Base-by-base conservation (phyloP, 495 filamentous ascomycete species). In the Penicillium pulvis region DNA sequence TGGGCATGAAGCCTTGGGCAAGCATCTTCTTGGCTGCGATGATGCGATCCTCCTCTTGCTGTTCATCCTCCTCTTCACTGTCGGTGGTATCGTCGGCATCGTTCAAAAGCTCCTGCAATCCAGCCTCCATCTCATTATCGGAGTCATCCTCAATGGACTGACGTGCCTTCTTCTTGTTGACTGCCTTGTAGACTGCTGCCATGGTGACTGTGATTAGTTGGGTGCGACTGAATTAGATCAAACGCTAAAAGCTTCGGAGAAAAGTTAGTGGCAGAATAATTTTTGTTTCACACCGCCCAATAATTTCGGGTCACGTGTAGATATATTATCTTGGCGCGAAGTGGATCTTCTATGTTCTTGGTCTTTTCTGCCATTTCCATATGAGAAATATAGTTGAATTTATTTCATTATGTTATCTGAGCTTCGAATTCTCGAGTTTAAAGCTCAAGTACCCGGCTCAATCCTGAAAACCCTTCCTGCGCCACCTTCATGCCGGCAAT, bases 131-230 rank as follows among this genome's bases (percentile, higher is more conserved):
- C 6, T 79, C 73, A 6, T 47, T 72, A 14, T 69, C 63, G 6
- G 30, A 72, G 11, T 69, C 63, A 48, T 75, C 75, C 57, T 78
- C 70, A 20, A 63, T 62, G 23, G 67, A 59, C 51, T 70, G 69
- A n/a, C 67, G 70, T 33, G 70, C 67, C 53, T 76, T 61, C 68
- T 77, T 78, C 63, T 92, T 92, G 1, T 92, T 93, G 10, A 98
- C 69, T 6, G 92, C 86, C 72, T 97, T 97, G 82, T 97, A 98
- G 46, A 97, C 94, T 20, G 93, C 81, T 19, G 93, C 90, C 94
- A 98, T 98, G 57, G 71, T 82, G 63, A 69, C 14, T 39, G 31
- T 35, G 20, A 35, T 56, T 53, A 62, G 42, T 45, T 36, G 51
- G 55, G 51, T 54, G 43, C 24, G 26, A 48, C n/a, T 59, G 50